Evolutionary conservation across 495 filamentous ascomycete species (phyloP).

Genomic region (Xylona heveae): DNA sequence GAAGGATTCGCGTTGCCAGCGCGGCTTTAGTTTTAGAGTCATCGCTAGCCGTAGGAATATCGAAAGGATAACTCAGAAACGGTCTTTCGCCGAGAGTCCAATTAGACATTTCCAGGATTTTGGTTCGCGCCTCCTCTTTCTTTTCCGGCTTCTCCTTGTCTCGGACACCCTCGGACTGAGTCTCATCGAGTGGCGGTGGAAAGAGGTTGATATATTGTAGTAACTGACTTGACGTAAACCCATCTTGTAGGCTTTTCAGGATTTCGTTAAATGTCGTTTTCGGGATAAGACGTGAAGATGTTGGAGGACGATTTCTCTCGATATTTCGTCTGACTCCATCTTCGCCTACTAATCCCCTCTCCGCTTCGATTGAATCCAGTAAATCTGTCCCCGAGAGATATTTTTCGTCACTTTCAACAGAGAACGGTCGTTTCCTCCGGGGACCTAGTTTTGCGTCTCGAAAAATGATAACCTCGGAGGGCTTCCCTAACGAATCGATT

Average conservation of each 20-base stretch:
- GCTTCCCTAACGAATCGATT: slow-evolving; percentile 2
- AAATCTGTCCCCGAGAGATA: background rate
- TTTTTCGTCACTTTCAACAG: background rate
- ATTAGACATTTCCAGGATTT: background rate
- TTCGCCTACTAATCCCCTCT: background rate
- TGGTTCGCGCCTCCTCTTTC: background rate
- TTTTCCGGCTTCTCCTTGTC: background rate
- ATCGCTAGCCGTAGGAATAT: background rate
- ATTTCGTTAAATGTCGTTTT: background rate
- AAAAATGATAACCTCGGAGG: slow-evolving; percentile 3
- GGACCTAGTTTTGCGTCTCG: slow-evolving; percentile 2
- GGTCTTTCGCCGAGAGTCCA: background rate
- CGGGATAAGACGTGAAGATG: background rate
- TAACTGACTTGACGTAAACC: slow-evolving; percentile 4
- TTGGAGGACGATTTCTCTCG: background rate
- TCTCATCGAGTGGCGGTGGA: background rate
- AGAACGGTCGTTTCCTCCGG: background rate
- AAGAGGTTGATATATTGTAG: background rate
- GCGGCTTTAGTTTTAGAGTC: too few relatives aligned
- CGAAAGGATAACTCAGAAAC: background rate
- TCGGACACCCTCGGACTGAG: background rate
- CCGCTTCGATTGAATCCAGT: background rate
- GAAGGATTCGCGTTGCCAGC: too few relatives aligned
- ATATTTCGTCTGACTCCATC: slow-evolving; percentile 2
- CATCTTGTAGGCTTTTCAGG: background rate